Evolutionary conservation across 495 filamentous ascomycete genomes (phyloP).

Genomic region (Talaromyces adpressus): DNA sequence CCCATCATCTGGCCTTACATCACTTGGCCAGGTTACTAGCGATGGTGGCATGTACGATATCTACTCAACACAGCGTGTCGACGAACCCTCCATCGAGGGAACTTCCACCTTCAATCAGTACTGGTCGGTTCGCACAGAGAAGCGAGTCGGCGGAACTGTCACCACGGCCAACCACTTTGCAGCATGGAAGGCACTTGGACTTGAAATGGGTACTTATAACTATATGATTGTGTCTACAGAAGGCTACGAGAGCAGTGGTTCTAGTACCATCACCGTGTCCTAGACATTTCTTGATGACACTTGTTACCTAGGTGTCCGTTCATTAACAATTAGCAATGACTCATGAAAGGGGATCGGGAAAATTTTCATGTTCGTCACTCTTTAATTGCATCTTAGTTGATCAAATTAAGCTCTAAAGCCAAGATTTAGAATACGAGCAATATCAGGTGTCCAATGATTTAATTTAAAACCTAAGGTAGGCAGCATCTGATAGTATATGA

Average conservation of each 20-base stretch:
- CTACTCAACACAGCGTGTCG: slow-evolving; percentile 48
- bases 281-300: neutral
- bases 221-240: slow-evolving; percentile 57
- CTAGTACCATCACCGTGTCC: slow-evolving; percentile 40
- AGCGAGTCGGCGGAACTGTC: slow-evolving; percentile 47
- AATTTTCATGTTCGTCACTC: neutral
- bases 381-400: neutral
- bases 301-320: neutral
- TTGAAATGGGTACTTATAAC: slow-evolving; percentile 47
- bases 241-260: slow-evolving; percentile 50
- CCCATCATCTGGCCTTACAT: slow-evolving; percentile 30
- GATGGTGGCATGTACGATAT: slow-evolving; percentile 63
- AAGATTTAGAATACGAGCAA: neutral
- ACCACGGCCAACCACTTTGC: slow-evolving; percentile 55
- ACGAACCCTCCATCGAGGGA: slow-evolving; percentile 54
- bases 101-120: slow-evolving; percentile 56
- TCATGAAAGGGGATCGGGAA: too few species aligned
- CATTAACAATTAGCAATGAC: neutral
- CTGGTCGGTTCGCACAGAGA: slow-evolving; percentile 50
- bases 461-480: neutral
- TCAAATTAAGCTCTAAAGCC: neutral
- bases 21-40: slow-evolving; percentile 46
- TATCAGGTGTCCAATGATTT: neutral
- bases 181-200: slow-evolving; percentile 44
- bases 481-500: neutral